phyloP scores from a whole-genome alignment of 192 early-diverging fungal genomes.

The Linnemannia exigua region DNA sequence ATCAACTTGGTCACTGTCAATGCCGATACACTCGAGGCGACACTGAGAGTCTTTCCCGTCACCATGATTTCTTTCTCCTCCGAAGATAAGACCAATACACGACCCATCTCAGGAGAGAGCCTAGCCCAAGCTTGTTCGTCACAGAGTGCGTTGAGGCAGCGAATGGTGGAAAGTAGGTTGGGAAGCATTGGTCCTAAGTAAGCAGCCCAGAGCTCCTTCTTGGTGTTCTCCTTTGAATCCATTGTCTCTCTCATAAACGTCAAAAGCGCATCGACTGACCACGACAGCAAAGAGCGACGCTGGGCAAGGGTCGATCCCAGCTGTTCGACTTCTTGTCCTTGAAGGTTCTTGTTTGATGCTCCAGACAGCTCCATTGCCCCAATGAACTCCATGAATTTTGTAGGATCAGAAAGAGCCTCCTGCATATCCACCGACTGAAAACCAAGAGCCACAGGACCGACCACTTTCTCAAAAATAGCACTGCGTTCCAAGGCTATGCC shows the following conservation, averaged over 20 bases:
- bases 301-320: not conserved
- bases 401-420: slow-evolving; percentile 18
- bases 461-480: slow-evolving; percentile 34
- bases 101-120: slow-evolving; percentile 21
- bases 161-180: slow-evolving; percentile 36
- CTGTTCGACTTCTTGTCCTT: not conserved
- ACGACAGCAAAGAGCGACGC: slow-evolving; percentile 24
- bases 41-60: slow-evolving; percentile 21
- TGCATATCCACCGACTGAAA: slow-evolving; percentile 14
- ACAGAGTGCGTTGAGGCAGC: slow-evolving; percentile 31
- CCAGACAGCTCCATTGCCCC: slow-evolving; percentile 28
- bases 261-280: slow-evolving; percentile 30
- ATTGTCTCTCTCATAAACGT: slow-evolving; percentile 47
- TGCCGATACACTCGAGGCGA: not conserved
- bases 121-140: slow-evolving; percentile 18
- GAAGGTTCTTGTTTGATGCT: not conserved
- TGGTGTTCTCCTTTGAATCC: slow-evolving; percentile 7
- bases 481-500: slow-evolving; percentile 10
- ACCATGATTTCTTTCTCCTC: slow-evolving; percentile 53
- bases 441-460: slow-evolving; percentile 13
- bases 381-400: slow-evolving; percentile 33
- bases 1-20: slow-evolving; percentile 9
- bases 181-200: slow-evolving; percentile 22
- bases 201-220: slow-evolving; percentile 21
- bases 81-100: slow-evolving; percentile 3